Conservation (phyloP, 176 grass and related monocot species). For the Oryza longistaminata region DNA sequence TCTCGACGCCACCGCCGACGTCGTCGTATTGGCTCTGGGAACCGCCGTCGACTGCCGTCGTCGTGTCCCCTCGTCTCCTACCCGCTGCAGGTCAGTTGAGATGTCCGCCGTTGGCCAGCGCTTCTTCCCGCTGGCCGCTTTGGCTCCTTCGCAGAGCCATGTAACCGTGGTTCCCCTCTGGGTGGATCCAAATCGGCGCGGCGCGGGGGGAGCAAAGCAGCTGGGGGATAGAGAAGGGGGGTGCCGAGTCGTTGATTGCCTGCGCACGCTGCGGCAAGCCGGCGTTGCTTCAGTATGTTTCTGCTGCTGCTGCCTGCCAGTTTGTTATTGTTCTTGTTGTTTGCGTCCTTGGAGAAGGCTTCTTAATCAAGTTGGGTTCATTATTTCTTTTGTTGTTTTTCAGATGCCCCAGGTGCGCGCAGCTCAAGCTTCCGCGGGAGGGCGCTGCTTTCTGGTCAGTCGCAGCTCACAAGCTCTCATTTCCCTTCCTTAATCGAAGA, state of each 20-base stretch:
- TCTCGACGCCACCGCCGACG: no score
- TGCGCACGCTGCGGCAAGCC: conserved; percentile 92
- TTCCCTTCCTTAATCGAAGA: neutral
- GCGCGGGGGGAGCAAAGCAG: conserved; percentile 10
- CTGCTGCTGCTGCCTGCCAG: neutral
- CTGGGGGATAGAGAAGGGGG: conserved; percentile 66
- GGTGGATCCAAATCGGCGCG: conserved; percentile 10
- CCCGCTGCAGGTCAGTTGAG: conserved; percentile 27
- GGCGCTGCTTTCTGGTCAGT: conserved; percentile 89
- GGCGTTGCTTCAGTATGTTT: conserved; percentile 68
- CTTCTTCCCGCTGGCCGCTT: neutral
- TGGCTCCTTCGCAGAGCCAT: neutral
- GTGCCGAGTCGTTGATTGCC: conserved; percentile 48
- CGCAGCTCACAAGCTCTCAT: neutral
- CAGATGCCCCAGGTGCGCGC: conserved; percentile 87
- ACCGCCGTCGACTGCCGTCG: no score
- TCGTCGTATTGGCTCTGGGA: no score
- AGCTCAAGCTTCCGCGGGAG: conserved; percentile 83
- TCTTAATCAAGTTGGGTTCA: neutral
- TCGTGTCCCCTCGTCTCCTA: no score
- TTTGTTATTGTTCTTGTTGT: no score
- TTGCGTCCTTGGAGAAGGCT: no score
- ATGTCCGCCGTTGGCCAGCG: neutral
- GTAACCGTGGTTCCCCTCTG: neutral
- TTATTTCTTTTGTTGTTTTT: conserved; percentile 15